phyloP scores from a whole-genome alignment of 495 filamentous ascomycete species.

The Aspergillus taichungensis region DNA sequence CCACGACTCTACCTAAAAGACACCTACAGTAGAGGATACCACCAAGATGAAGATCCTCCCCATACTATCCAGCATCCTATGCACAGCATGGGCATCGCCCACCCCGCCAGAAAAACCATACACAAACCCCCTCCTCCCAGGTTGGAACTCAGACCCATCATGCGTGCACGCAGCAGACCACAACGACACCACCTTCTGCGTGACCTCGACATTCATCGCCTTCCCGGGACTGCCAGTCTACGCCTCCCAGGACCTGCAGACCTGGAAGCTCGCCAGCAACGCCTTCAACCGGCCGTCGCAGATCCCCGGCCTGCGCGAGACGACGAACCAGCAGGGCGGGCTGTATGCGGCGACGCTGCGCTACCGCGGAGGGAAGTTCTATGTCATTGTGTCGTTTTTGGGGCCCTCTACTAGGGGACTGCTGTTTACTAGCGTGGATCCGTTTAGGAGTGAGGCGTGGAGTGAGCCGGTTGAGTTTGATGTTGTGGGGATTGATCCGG shows the following conservation, averaged over 20 bases:
- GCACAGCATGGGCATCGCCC: too few species aligned
- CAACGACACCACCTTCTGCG: conserved; percentile 20
- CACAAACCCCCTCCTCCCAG: conserved; percentile 14
- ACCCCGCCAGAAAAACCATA: neutral
- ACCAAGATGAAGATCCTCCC: too few species aligned
- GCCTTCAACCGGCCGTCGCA: conserved; percentile 1
- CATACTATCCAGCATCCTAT: too few species aligned
- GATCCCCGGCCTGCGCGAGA: neutral
- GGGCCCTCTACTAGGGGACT: conserved; percentile 1
- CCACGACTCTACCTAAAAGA: too few species aligned
- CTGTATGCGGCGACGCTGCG: conserved; percentile 19
- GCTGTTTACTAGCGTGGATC: conserved; percentile 1
- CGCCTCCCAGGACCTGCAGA: conserved; percentile 21
- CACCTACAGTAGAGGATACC: too few species aligned
- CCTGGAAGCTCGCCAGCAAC: conserved; percentile 19
- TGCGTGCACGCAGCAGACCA: conserved; percentile 9
- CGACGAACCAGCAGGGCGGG: conserved; percentile 5
- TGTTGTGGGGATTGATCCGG: conserved; percentile 18
- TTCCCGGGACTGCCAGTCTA: conserved; percentile 34
- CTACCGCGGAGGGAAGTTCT: conserved; percentile 25
- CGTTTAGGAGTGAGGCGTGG: conserved; percentile 14
- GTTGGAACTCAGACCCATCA: conserved; percentile 25
- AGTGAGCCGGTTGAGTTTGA: conserved; percentile 21
- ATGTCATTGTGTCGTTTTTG: conserved; percentile 21
- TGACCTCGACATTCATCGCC: conserved; percentile 28